A percentile compares a stretch with the other conserved stretches of the same genome.
phyloP scores from a whole-genome alignment of 352 stramenopile genomes.

The Pythium graminicola region DNA sequence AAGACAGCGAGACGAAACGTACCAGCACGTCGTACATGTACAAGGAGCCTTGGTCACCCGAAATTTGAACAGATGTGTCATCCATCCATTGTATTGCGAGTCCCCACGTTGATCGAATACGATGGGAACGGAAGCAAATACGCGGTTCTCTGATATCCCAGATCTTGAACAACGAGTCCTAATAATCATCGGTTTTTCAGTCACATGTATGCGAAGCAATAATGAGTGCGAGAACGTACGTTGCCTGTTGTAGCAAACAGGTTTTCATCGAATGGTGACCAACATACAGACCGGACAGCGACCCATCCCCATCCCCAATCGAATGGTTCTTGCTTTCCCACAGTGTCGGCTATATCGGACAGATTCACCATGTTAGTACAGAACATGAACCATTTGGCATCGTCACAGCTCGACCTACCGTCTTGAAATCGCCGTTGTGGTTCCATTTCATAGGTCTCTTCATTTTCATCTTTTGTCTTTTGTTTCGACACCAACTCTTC shows the following conservation, averaged over 20 bases:
- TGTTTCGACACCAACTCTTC: conserved; percentile 25
- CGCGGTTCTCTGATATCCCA: conserved; percentile 80
- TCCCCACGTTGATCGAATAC: conserved; percentile 76
- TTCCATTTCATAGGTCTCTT: conserved; percentile 32
- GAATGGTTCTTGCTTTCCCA: conserved; percentile 76
- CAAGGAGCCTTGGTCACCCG: conserved; percentile 73
- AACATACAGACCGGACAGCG: conserved; percentile 65
- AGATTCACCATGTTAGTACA: no score
- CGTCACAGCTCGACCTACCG: conserved; percentile 25
- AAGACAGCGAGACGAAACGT: conserved; percentile 13
- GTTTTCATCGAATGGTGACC: conserved; percentile 77
- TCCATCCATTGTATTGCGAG: conserved; percentile 73
- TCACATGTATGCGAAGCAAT: not conserved
- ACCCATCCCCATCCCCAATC: conserved; percentile 83
- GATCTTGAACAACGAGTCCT: conserved; percentile 81
- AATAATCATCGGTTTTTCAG: not conserved
- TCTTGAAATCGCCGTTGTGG: conserved; percentile 77
- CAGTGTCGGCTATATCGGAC: conserved; percentile 73
- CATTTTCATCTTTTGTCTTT: not conserved
- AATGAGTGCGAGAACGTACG: conserved; percentile 22
- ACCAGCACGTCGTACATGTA: conserved; percentile 78
- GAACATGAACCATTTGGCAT: not conserved
- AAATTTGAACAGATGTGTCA: conserved; percentile 66
- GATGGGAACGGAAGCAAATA: conserved; percentile 69
- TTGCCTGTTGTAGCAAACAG: conserved; percentile 85